These are phyloP conservation scores for Amoebophrya sp. DNA, from an alignment of 169 alveolate species.

Conservation along the genomic window DNA sequence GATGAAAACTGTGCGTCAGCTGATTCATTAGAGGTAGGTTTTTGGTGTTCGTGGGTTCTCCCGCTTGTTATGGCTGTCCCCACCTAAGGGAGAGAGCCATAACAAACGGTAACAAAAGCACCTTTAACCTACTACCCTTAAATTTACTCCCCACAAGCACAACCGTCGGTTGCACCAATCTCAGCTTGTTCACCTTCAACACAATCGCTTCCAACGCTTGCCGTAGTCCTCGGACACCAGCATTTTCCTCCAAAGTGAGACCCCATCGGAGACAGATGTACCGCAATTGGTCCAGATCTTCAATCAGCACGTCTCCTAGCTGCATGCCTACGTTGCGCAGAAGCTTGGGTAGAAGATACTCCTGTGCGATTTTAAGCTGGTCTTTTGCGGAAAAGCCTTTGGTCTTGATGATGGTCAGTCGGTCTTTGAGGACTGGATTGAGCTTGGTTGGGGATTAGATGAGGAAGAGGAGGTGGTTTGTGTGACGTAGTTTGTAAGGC, in stretches of 20 bases:
- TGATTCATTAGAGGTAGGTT: too few species aligned
- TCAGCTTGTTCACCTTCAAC: neutral
- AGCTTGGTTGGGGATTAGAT: too few species aligned
- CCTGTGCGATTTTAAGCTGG: neutral
- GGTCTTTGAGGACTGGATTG: neutral
- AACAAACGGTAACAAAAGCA: too few species aligned
- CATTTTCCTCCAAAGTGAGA: neutral
- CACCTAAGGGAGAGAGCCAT: too few species aligned
- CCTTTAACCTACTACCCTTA: too few species aligned
- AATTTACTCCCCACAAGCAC: neutral
- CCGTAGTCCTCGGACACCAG: neutral
- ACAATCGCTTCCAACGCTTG: slow-evolving; percentile 1
- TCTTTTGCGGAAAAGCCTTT: neutral
- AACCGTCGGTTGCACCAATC: neutral
- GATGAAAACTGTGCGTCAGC: too few species aligned
- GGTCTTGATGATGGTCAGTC: neutral
- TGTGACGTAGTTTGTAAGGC: too few species aligned
- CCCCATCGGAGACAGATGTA: neutral
- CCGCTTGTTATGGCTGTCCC: too few species aligned
- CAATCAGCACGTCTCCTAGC: neutral
- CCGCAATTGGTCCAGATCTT: neutral
- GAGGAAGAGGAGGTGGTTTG: too few species aligned
- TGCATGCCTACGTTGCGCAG: neutral
- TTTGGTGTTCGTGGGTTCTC: too few species aligned
- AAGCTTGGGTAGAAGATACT: neutral